phyloP scores from a whole-genome alignment of 495 filamentous ascomycete genomes.

The Amniculicola lignicola region DNA sequence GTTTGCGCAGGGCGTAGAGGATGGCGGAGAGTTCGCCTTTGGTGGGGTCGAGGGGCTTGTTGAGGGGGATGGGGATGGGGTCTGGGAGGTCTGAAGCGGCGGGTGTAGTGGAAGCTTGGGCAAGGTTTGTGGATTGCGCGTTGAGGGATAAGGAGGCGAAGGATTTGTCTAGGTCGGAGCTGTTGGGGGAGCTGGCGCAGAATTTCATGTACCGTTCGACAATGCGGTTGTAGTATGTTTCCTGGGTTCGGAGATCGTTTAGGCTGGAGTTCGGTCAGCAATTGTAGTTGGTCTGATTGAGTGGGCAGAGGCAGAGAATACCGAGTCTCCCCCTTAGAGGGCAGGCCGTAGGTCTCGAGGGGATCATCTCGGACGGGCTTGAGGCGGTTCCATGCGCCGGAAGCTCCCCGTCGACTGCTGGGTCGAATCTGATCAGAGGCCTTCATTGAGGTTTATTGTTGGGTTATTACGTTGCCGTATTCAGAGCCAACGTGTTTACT shows the following conservation, averaged over 20 bases:
- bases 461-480: no score
- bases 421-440: slow-evolving; percentile 34
- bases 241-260: slow-evolving; percentile 69
- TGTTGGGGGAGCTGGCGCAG: slow-evolving; percentile 64
- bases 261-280: slow-evolving; percentile 56
- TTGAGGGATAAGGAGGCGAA: slow-evolving; percentile 62
- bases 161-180: slow-evolving; percentile 66
- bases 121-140: slow-evolving; percentile 37
- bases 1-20: slow-evolving; percentile 77
- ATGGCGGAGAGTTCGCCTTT: slow-evolving; percentile 57
- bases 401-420: slow-evolving; percentile 46
- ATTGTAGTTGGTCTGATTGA: background rate
- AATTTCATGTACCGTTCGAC: slow-evolving; percentile 83
- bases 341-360: slow-evolving; percentile 72
- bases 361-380: slow-evolving; percentile 68
- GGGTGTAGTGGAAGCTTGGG: background rate
- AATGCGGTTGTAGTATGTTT: slow-evolving; percentile 81
- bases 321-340: slow-evolving; percentile 77
- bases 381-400: slow-evolving; percentile 64
- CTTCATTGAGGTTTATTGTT: slow-evolving; percentile 18
- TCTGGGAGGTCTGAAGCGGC: no score
- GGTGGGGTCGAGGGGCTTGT: slow-evolving; percentile 36
- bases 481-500: no score
- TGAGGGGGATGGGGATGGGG: slow-evolving; percentile 19
- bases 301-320: background rate